These are phyloP conservation scores for Davidsoniella neocaledoniae DNA, from an alignment of 2,329 filamentous ascomycete genomes.

Conservation along the genomic window DNA sequence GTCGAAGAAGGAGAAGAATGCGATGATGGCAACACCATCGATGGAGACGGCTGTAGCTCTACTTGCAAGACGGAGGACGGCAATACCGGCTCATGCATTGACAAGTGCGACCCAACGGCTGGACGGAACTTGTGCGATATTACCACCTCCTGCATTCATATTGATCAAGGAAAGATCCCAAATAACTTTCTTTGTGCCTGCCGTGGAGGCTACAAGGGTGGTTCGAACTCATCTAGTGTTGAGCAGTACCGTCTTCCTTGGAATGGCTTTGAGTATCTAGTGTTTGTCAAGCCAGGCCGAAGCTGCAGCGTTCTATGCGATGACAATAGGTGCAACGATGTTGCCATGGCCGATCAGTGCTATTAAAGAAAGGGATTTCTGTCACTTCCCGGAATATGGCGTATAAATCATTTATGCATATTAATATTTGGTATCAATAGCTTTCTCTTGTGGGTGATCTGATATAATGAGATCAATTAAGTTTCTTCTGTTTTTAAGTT, in stretches of 20 bases:
- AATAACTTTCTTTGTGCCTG: slow-evolving; percentile 2
- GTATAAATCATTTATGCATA: neutral
- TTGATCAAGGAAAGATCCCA: neutral
- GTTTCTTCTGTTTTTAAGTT: neutral
- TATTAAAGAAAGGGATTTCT: neutral
- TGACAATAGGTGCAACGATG: neutral
- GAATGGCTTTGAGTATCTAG: neutral
- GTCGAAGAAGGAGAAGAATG: neutral
- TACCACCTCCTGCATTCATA: neutral
- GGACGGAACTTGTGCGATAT: neutral
- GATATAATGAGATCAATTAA: neutral
- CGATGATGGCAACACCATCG: neutral
- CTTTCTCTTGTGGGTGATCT: neutral
- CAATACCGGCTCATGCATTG: neutral
- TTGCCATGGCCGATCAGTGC: neutral
- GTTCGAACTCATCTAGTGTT: neutral
- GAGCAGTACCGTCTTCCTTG: slow-evolving; percentile 3
- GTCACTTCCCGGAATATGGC: too few relatives aligned
- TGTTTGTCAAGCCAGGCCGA: neutral
- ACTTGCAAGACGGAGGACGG: neutral
- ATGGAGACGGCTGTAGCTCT: neutral
- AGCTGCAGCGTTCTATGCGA: neutral
- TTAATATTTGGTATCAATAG: neutral
- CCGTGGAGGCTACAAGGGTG: slow-evolving; percentile 2
- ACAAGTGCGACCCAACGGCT: neutral